Evolutionary conservation across 345 rosid genomes (phyloP).

Genomic region (Geranium brycei): DNA sequence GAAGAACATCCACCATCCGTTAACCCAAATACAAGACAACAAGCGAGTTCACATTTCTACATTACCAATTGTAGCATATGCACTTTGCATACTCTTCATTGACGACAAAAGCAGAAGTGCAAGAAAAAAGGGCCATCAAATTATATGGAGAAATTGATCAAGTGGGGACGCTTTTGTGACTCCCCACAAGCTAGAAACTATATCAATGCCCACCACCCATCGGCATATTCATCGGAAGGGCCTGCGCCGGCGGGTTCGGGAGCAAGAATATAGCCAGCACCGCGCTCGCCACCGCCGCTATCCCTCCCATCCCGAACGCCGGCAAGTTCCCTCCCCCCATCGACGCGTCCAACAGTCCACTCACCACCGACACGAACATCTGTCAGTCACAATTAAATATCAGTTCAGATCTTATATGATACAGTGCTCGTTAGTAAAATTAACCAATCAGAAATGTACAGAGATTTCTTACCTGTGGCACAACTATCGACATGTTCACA

Average conservation of each 20-base stretch:
- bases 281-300: background rate
- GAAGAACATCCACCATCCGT: too few species aligned
- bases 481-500: constrained; percentile 59
- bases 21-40: too few species aligned
- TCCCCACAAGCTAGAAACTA: too few species aligned
- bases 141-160: too few species aligned
- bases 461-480: constrained; percentile 51
- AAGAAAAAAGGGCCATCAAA: too few species aligned
- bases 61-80: too few species aligned
- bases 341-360: background rate
- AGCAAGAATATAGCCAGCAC: background rate
- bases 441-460: too few species aligned
- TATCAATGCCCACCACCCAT: background rate
- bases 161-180: background rate
- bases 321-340: background rate
- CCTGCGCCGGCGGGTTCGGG: background rate
- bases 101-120: too few species aligned
- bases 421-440: too few species aligned
- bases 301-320: background rate
- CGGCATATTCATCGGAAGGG: background rate
- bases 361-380: background rate
- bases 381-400: background rate
- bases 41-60: too few species aligned
- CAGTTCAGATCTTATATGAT: too few species aligned
- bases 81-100: too few species aligned